Percentiles rank a stretch among this genome's conserved stretches.
Evolutionary conservation across 1,284 basidiomycete genomes (phyloP).

Genomic region (Xerocomus amazonicus): DNA sequence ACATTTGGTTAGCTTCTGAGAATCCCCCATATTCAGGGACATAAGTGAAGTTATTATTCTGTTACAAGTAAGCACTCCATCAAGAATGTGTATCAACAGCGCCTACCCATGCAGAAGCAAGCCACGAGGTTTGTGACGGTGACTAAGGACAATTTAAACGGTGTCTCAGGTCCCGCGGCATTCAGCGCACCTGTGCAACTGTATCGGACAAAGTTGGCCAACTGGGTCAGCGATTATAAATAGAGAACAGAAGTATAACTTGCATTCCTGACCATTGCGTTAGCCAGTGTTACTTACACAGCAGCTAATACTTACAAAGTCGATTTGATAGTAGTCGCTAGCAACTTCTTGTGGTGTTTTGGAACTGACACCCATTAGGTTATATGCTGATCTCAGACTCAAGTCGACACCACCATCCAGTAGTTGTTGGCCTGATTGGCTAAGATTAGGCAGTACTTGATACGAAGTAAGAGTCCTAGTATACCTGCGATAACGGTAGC

Average conservation of each 20-base stretch:
- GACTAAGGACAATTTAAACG: slow-evolving; percentile 35
- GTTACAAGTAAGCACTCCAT: slow-evolving; percentile 9
- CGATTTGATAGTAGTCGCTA: slow-evolving; percentile 53
- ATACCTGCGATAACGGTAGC: slow-evolving; percentile 44
- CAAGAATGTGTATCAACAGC: background rate
- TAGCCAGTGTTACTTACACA: background rate
- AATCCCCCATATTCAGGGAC: slow-evolving; percentile 52
- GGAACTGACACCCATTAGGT: slow-evolving; percentile 42
- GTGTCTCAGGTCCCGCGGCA: background rate
- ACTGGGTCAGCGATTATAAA: slow-evolving; percentile 8
- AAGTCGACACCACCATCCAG: slow-evolving; percentile 43
- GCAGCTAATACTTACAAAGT: slow-evolving; percentile 24
- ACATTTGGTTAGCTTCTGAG: slow-evolving; percentile 52
- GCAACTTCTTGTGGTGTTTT: slow-evolving; percentile 43
- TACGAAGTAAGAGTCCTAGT: background rate
- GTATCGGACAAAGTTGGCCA: background rate
- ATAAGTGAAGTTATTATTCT: slow-evolving; percentile 67
- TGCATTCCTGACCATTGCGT: slow-evolving; percentile 21
- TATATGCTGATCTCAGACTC: slow-evolving; percentile 47
- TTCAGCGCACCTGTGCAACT: slow-evolving; percentile 26
- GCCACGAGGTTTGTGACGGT: slow-evolving; percentile 58
- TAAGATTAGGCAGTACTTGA: background rate
- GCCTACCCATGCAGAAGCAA: slow-evolving; percentile 57
- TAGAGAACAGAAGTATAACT: slow-evolving; percentile 4
- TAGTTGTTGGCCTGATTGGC: slow-evolving; percentile 39